A percentile compares a stretch with the other conserved stretches of the same genome.
Evolutionary conservation across 148 eudicot species (phyloP).

Genomic region (Agrostemma githago): DNA sequence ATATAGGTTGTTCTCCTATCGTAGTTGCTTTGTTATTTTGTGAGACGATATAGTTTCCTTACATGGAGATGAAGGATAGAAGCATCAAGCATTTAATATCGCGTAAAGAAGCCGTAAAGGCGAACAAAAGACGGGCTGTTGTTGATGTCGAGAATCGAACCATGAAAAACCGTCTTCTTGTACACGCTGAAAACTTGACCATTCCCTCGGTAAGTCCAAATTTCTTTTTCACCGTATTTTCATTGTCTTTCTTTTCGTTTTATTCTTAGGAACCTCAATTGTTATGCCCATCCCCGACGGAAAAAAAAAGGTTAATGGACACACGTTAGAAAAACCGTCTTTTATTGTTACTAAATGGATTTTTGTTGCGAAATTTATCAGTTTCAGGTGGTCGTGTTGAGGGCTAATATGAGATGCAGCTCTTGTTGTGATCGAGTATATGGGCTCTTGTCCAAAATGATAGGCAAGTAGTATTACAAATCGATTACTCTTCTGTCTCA

Average conservation of each 20-base stretch:
- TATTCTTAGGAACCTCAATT: no score
- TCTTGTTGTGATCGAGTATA: constrained; percentile 41
- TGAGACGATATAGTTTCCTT: no score
- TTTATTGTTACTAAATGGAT: no score
- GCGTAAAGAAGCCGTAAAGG: background rate
- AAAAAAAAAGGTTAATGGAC: no score
- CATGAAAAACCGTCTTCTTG: constrained; percentile 29
- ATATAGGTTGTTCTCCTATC: no score
- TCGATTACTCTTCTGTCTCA: no score
- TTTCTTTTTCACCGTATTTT: no score
- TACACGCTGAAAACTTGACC: constrained; percentile 37
- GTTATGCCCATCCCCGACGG: no score
- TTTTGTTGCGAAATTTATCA: constrained; percentile 11
- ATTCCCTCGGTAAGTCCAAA: constrained; percentile 47
- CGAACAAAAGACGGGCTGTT: constrained; percentile 14
- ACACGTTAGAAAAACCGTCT: no score
- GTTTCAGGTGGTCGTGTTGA: constrained; percentile 57
- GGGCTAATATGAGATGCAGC: constrained; percentile 40
- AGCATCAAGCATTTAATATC: constrained; percentile 8
- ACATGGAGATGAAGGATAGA: constrained; percentile 10
- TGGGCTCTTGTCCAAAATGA: constrained; percentile 38
- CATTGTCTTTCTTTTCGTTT: no score
- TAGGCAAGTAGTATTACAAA: constrained; percentile 30
- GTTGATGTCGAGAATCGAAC: constrained; percentile 10
- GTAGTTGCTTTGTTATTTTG: no score